These are phyloP conservation scores for Capronia epimyces DNA, from an alignment of 2,329 filamentous ascomycete genomes.

Conservation along the genomic window DNA sequence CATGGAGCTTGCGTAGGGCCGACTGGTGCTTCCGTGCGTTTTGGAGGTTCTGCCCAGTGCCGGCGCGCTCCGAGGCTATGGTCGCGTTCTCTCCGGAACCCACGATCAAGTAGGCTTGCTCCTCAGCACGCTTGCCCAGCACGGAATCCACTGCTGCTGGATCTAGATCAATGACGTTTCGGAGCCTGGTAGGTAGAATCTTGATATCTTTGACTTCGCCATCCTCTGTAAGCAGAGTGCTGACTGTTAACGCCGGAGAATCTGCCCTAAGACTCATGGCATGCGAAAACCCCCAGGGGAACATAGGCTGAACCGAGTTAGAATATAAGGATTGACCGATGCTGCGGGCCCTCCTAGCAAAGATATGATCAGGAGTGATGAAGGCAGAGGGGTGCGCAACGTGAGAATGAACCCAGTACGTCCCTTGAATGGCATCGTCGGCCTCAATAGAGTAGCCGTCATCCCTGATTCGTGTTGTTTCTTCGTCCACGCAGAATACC, in stretches of 20 bases:
- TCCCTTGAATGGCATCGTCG: conserved; percentile 36
- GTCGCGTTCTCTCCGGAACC: conserved; percentile 27
- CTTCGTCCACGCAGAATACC: conserved; percentile 56
- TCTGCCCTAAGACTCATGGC: conserved; percentile 51
- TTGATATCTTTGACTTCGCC: conserved; percentile 52
- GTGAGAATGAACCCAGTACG: conserved; percentile 58
- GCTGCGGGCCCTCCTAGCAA: conserved; percentile 52
- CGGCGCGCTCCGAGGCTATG: conserved; percentile 28
- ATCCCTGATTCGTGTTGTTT: conserved; percentile 54
- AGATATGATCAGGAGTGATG: conserved; percentile 46
- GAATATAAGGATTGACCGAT: conserved; percentile 50
- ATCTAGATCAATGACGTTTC: conserved; percentile 52
- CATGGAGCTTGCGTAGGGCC: conserved; percentile 32
- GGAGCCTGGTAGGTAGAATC: conserved; percentile 49
- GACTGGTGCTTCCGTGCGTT: conserved; percentile 29
- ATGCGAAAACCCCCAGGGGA: conserved; percentile 45
- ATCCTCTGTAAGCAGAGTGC: conserved; percentile 48
- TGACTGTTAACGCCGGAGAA: conserved; percentile 58
- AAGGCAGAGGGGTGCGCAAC: conserved; percentile 62
- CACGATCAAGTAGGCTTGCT: conserved; percentile 32
- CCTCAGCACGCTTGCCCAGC: conserved; percentile 7
- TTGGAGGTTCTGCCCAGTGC: conserved; percentile 33
- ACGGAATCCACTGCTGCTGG: conserved; percentile 32
- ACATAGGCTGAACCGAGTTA: conserved; percentile 50
- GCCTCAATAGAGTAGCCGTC: conserved; percentile 57